These are phyloP conservation scores for Penicillium aurantiogriseum DNA, from an alignment of 2,329 filamentous ascomycete genomes.

Conservation along the genomic window DNA sequence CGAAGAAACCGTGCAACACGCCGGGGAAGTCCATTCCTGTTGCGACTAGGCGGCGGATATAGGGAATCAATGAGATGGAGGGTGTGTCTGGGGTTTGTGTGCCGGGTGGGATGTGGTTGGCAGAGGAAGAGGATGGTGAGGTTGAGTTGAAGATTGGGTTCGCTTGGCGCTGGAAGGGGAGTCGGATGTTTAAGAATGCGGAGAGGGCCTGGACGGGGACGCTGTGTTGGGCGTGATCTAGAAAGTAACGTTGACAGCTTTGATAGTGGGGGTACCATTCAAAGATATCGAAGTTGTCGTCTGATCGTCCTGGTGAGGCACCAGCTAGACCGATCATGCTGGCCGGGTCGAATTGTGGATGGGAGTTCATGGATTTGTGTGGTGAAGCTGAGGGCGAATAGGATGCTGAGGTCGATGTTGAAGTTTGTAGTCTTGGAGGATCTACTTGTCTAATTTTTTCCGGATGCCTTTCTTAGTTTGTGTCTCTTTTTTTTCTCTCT, in stretches of 20 bases:
- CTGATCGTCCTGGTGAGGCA: slow-evolving; percentile 37
- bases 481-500: slow-evolving; percentile 1
- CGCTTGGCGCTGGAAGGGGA: slow-evolving; percentile 73
- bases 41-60: slow-evolving; percentile 82
- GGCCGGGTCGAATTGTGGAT: slow-evolving; percentile 37
- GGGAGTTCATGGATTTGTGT: slow-evolving; percentile 29
- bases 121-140: slow-evolving; percentile 34
- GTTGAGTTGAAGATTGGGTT: slow-evolving; percentile 50
- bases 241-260: slow-evolving; percentile 84
- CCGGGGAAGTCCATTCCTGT: slow-evolving; percentile 86
- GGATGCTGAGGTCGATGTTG: slow-evolving; percentile 14
- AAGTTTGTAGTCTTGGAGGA: slow-evolving; percentile 19
- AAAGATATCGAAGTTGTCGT: slow-evolving; percentile 64
- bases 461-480: slow-evolving; percentile 1
- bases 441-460: slow-evolving; percentile 7
- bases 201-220: slow-evolving; percentile 81
- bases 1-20: slow-evolving; percentile 93
- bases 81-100: slow-evolving; percentile 38
- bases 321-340: slow-evolving; percentile 40
- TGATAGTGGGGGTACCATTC: slow-evolving; percentile 92
- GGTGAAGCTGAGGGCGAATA: slow-evolving; percentile 12
- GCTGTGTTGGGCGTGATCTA: slow-evolving; percentile 85
- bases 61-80: slow-evolving; percentile 73
- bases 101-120: slow-evolving; percentile 41
- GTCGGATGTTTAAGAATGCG: slow-evolving; percentile 84